phyloP scores from a whole-genome alignment of 78 protist species.

The Ministeria vibrans region DNA sequence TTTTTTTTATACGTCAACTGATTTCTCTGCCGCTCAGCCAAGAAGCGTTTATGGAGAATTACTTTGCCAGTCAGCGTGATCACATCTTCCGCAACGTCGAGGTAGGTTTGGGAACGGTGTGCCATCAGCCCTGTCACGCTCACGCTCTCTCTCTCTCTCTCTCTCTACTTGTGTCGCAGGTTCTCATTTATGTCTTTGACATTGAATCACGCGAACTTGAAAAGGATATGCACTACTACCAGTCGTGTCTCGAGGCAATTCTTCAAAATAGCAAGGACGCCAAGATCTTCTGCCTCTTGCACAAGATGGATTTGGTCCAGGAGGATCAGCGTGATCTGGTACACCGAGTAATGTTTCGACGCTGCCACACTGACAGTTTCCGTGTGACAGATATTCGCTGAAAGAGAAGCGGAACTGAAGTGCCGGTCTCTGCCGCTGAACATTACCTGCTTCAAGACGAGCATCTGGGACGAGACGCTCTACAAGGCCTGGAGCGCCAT shows the following conservation, averaged over 20 bases:
- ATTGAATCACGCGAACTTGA: constrained; percentile 71
- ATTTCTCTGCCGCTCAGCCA: constrained; percentile 33
- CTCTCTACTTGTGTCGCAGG: neutral
- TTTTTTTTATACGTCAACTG: neutral
- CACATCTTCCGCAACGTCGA: constrained; percentile 95
- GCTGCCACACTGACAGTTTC: neutral
- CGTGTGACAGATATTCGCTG: constrained; percentile 24
- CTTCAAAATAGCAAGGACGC: constrained; percentile 65
- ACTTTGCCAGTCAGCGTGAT: constrained; percentile 87
- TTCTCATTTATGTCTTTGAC: constrained; percentile 90
- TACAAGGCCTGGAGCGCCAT: constrained; percentile 90
- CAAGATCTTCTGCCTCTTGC: constrained; percentile 84
- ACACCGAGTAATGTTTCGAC: neutral
- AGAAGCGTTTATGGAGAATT: constrained; percentile 90
- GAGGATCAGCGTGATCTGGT: constrained; percentile 56
- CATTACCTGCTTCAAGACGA: constrained; percentile 78
- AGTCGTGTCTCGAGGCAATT: constrained; percentile 74
- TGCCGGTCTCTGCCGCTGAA: constrained; percentile 50
- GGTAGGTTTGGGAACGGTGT: constrained; percentile 21
- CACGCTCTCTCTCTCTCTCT: neutral
- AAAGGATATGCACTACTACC: constrained; percentile 74
- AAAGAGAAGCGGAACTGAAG: constrained; percentile 58
- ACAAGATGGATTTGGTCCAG: constrained; percentile 95
- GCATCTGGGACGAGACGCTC: constrained; percentile 97
- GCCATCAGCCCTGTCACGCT: neutral